A percentile compares a stretch with the other conserved stretches of the same genome.
phyloP scores from a whole-genome alignment of 2,329 filamentous ascomycete species.

The Hypoxylon sp. region DNA sequence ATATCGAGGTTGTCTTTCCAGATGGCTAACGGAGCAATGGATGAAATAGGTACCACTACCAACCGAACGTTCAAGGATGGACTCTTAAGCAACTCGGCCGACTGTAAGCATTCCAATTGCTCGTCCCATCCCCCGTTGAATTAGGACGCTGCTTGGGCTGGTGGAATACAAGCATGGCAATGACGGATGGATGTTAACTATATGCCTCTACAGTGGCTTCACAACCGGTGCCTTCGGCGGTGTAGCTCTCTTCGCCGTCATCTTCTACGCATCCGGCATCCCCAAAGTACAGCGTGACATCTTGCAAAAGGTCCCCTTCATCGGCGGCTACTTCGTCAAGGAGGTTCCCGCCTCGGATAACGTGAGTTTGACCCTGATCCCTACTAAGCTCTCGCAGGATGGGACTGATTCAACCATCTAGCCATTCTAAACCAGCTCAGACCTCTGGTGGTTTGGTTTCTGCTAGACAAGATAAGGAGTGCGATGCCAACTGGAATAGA shows the following conservation, averaged over 20 bases:
- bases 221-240: conserved; percentile 64
- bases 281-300: conserved; percentile 68
- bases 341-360: conserved; percentile 68
- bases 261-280: conserved; percentile 69
- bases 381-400: neutral
- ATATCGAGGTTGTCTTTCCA: neutral
- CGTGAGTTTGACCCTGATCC: conserved; percentile 55
- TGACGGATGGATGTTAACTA: no score
- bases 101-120: conserved; percentile 58
- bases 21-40: conserved; percentile 22
- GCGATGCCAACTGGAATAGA: conserved; percentile 35
- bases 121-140: no score
- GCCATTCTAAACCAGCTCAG: conserved; percentile 41
- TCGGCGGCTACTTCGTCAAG: conserved; percentile 61
- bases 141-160: no score
- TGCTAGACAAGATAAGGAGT: conserved; percentile 23
- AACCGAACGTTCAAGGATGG: conserved; percentile 63
- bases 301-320: conserved; percentile 66
- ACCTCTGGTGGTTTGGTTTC: conserved; percentile 5
- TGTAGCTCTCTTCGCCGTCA: conserved; percentile 64
- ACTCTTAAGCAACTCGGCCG: conserved; percentile 57
- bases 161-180: no score
- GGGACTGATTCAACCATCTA: conserved; percentile 27
- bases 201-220: conserved; percentile 58
- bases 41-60: conserved; percentile 63